Conservation (phyloP, 495 filamentous ascomycete genomes). For the Talaromyces borbonicus region DNA sequence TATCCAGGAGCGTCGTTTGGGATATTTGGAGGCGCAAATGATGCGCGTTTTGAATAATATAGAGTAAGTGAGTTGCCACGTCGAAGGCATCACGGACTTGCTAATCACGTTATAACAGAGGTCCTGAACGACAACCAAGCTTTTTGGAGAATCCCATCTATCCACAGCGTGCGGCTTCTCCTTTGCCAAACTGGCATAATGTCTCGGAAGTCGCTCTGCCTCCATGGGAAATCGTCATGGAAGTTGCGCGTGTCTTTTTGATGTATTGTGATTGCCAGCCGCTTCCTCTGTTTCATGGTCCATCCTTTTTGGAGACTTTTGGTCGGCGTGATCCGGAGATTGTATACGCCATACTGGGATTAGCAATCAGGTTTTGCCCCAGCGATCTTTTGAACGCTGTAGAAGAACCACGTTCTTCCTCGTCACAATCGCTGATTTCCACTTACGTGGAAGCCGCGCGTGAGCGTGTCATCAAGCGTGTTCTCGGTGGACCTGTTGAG, state of each 20-base stretch:
- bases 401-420: background rate
- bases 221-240: slow-evolving; percentile 30
- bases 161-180: background rate
- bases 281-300: slow-evolving; percentile 32
- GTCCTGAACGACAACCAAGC: background rate
- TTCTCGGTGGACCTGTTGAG: slow-evolving; percentile 36
- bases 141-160: background rate
- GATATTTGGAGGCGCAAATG: slow-evolving; percentile 29
- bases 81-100: no score
- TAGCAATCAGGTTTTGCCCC: slow-evolving; percentile 26
- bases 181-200: background rate
- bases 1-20: slow-evolving; percentile 30
- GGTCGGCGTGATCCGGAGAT: slow-evolving; percentile 29
- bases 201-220: slow-evolving; percentile 15
- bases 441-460: slow-evolving; percentile 36
- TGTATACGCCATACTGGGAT: slow-evolving; percentile 30
- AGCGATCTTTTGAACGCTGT: slow-evolving; percentile 9
- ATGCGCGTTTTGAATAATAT: slow-evolving; percentile 25
- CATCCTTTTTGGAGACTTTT: slow-evolving; percentile 26
- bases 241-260: slow-evolving; percentile 30
- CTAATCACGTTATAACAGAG: no score
- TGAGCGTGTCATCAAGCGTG: slow-evolving; percentile 29
- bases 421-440: slow-evolving; percentile 11
- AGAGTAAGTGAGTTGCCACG: no score
- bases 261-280: slow-evolving; percentile 38